These are phyloP conservation scores for Leishmania guyanensis DNA, from an alignment of 208 protist genomes.

Conservation along the genomic window DNA sequence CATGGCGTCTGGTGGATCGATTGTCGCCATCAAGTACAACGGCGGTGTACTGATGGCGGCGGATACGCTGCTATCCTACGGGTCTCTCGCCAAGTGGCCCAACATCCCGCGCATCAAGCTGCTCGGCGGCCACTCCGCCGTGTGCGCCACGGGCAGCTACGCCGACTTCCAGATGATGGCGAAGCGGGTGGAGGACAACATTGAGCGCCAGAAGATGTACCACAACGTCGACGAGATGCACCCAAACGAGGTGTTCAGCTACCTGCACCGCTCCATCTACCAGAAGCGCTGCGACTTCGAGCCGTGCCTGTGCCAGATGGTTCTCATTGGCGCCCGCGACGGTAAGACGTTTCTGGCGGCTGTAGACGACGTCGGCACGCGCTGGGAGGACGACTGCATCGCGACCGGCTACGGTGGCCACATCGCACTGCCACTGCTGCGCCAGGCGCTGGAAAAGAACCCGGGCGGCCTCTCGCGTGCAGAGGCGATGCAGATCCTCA, in stretches of 20 bases:
- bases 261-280: conserved; percentile 94
- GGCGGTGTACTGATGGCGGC: conserved; percentile 95
- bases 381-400: conserved; percentile 92
- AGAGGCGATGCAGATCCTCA: conserved; percentile 86
- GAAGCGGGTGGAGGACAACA: conserved; percentile 69
- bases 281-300: conserved; percentile 95
- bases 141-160: conserved; percentile 95
- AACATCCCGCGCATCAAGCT: conserved; percentile 90
- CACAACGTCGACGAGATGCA: conserved; percentile 77
- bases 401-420: conserved; percentile 96
- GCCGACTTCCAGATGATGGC: conserved; percentile 97
- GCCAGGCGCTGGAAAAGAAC: conserved; percentile 84
- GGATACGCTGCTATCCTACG: conserved; percentile 98
- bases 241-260: conserved; percentile 93
- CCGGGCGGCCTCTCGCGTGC: conserved; percentile 80
- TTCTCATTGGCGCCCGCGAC: conserved; percentile 92
- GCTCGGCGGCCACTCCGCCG: conserved; percentile 85
- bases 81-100: conserved; percentile 95
- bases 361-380: conserved; percentile 95
- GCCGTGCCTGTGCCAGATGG: conserved; percentile 95
- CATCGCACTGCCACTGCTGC: conserved; percentile 94
- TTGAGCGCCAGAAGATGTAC: conserved; percentile 78
- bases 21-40: conserved; percentile 97
- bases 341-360: conserved; percentile 94
- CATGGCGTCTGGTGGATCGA: conserved; percentile 96